Evolutionary conservation across 441 rosid genomes (phyloP), one percentile per base, ranked within the genome.

Genomic region (Biscutella laevigata): DNA sequence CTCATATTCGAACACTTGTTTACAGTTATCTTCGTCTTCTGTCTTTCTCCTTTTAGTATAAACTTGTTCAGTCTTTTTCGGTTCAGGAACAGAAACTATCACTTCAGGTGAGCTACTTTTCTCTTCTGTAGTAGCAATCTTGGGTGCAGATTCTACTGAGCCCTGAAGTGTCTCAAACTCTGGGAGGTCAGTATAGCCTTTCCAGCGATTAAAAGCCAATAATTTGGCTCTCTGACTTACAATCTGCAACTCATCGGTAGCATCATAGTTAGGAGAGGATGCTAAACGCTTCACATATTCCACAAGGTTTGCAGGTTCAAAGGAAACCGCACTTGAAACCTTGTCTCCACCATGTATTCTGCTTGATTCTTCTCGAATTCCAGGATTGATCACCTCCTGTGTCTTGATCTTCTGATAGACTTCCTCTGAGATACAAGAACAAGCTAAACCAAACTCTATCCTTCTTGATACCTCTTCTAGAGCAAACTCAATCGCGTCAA

Each of bases 381-480:
- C 92, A 29, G 83, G 71, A 71, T 84, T 86, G 49, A 75, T 74
- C 61, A 79, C 62, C 12, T 53, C 62, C 74, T 82, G 94, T 40
- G 62, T 56, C 64, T 64, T 67, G 55, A 86, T 62, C 69, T 58
- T 46, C 35, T 57, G 37, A 43, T 61, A 71, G 35, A 71, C 74
- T 33, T 79, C 75, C 57, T 75, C 62, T 0, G 84, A 68, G 47
- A 84, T 59, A 64, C 97, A 90, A 53, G 73, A 52, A 63, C 97
- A 90, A 30, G 87, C 75, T 48, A 90, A 70, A 59, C 84, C 92
- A 28, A 64, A 78, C 70, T 81, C 89, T 30, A 72, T 72, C 52
- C 94, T 72, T 61, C 97, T 79, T 39, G 84, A 74, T 33, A 82
- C 77, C 72, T 90, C 94, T 5, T 79, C 86, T 64, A 90, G 65